Percentiles rank a stretch among this genome's conserved stretches.
phyloP scores from a whole-genome alignment of 1,284 basidiomycete genomes.

The Tilletia caries region DNA sequence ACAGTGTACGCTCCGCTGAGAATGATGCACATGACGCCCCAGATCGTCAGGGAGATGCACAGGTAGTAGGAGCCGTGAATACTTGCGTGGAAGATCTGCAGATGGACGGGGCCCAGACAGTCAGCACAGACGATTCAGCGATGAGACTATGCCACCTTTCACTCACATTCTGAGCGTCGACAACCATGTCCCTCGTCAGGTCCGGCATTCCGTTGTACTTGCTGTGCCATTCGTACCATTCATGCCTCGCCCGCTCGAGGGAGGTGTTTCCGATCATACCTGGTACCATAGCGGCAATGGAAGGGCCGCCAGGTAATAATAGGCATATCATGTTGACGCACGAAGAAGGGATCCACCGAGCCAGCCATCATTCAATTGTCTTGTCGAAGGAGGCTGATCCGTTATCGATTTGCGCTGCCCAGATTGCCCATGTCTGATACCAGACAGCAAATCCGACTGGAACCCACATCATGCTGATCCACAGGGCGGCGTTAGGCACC shows the following conservation, averaged over 20 bases:
- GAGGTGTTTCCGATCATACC: neutral
- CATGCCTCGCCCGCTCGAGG: neutral
- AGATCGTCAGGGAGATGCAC: no score
- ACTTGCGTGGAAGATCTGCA: no score
- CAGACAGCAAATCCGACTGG: neutral
- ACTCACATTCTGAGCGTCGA: constrained; percentile 1
- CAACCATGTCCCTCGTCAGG: neutral
- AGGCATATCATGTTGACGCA: neutral
- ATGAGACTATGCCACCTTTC: no score
- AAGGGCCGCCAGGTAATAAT: neutral
- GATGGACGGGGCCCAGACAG: no score
- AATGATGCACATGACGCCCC: no score
- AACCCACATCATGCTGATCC: neutral
- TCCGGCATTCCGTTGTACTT: neutral
- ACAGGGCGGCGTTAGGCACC: neutral
- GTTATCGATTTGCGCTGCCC: neutral
- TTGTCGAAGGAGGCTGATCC: neutral
- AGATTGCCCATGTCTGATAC: constrained; percentile 9
- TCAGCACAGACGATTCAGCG: no score
- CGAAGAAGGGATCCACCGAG: neutral
- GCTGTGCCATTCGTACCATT: neutral
- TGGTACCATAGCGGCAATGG: neutral
- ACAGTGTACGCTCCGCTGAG: no score
- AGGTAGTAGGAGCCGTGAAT: no score
- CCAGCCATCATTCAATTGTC: neutral